A percentile compares a stretch with the other conserved stretches of the same genome.
Conservation (phyloP, 1,284 basidiomycete species). For the Tetrapyrgos nigripes region DNA sequence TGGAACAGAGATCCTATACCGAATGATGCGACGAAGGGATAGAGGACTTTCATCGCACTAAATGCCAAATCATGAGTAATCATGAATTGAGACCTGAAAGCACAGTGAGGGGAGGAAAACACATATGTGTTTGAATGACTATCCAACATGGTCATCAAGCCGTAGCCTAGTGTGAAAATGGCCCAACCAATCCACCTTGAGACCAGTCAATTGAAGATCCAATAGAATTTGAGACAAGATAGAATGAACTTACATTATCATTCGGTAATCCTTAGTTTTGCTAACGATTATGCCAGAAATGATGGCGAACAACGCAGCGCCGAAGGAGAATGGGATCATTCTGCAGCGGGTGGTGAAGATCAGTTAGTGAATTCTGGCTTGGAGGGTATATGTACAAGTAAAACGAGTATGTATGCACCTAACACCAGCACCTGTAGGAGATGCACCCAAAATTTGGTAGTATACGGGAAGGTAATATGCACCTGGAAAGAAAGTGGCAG, state of each 20-base stretch:
- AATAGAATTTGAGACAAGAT: no score
- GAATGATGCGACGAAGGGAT: constrained; percentile 63
- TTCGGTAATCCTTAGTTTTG: constrained; percentile 66
- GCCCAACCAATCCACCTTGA: no score
- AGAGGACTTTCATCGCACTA: constrained; percentile 68
- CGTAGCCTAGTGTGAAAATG: constrained; percentile 65
- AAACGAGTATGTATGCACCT: constrained; percentile 42
- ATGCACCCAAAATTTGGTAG: constrained; percentile 80
- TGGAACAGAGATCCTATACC: constrained; percentile 74
- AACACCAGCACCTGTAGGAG: constrained; percentile 78
- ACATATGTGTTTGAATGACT: constrained; percentile 52
- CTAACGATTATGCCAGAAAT: constrained; percentile 66
- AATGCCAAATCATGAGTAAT: not conserved
- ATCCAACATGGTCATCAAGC: constrained; percentile 65
- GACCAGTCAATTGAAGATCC: no score
- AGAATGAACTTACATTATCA: constrained; percentile 57
- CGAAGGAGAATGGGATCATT: constrained; percentile 81
- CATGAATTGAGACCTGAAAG: constrained; percentile 8
- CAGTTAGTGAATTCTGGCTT: no score
- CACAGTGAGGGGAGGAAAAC: not conserved
- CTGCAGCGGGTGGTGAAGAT: constrained; percentile 43
- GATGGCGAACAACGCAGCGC: constrained; percentile 61
- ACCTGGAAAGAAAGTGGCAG: constrained; percentile 68
- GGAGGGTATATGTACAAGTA: no score
- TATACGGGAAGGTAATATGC: constrained; percentile 81